Evolutionary conservation across 202 grass and related monocot species (phyloP).

Genomic region (Hordeum pubiflorum): DNA sequence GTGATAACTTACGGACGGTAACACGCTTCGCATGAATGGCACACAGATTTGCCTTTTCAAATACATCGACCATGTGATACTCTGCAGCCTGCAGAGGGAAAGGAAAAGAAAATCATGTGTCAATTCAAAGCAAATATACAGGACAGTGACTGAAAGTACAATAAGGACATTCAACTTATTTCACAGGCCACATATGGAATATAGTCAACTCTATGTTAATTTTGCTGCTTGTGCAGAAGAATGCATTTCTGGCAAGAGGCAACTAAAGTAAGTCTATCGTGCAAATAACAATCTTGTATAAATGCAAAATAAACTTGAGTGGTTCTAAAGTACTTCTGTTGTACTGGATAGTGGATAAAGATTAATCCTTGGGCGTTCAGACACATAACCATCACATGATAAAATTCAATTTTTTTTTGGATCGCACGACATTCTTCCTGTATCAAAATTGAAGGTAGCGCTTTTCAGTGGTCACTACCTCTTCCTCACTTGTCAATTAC

Average conservation of each 20-base stretch:
- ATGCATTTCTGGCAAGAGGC: background rate
- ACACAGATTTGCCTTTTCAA: constrained; percentile 57
- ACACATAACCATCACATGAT: background rate
- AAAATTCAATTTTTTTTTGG: background rate
- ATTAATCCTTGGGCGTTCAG: background rate
- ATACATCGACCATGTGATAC: constrained; percentile 46
- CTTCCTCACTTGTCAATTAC: background rate
- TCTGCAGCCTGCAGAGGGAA: constrained; percentile 56
- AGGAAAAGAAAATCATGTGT: background rate
- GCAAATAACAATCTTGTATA: background rate
- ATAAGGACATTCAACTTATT: background rate
- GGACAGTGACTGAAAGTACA: background rate
- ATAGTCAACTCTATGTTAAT: background rate
- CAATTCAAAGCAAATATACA: background rate
- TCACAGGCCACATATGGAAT: background rate
- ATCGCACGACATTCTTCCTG: background rate
- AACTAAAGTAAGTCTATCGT: background rate
- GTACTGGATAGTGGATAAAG: background rate
- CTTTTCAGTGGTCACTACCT: background rate
- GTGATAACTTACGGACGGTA: constrained; percentile 68
- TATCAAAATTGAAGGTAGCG: background rate
- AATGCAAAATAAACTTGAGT: background rate
- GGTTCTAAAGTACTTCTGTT: background rate
- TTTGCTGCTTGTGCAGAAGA: background rate
- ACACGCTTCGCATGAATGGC: constrained; percentile 66